Conservation (phyloP, 2,329 filamentous ascomycete genomes). For the Mollisia scopiformis region DNA sequence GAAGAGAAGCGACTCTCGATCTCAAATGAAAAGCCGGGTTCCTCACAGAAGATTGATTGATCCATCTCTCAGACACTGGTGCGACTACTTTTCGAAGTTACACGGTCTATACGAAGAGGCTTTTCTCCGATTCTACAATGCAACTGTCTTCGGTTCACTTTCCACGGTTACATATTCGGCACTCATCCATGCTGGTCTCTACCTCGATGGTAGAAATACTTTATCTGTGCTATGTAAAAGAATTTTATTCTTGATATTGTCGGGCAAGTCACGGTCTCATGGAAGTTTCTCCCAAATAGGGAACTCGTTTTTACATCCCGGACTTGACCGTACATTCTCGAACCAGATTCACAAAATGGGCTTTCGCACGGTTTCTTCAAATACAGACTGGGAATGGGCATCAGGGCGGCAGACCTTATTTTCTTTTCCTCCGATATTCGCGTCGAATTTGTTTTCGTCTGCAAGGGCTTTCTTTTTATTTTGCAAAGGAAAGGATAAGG, state of each 20-base stretch:
- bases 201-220: too few relatives aligned
- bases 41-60: background rate
- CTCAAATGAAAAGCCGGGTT: background rate
- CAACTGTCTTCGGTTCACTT: background rate
- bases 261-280: background rate
- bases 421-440: background rate
- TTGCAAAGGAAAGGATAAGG: slow-evolving; percentile 15
- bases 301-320: background rate
- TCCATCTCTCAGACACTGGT: too few relatives aligned
- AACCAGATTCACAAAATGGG: background rate
- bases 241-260: too few relatives aligned
- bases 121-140: background rate
- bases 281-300: too few relatives aligned
- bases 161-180: background rate
- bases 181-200: background rate
- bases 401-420: background rate
- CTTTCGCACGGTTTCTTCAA: background rate
- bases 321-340: background rate
- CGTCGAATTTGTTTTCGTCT: background rate
- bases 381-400: slow-evolving; percentile 1
- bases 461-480: background rate
- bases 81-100: background rate
- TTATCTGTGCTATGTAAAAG: too few relatives aligned
- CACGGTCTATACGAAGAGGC: background rate
- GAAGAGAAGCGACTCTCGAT: background rate